These are phyloP conservation scores for Mycocentrospora acerina DNA, from an alignment of 2,329 filamentous ascomycete genomes.

Conservation along the genomic window DNA sequence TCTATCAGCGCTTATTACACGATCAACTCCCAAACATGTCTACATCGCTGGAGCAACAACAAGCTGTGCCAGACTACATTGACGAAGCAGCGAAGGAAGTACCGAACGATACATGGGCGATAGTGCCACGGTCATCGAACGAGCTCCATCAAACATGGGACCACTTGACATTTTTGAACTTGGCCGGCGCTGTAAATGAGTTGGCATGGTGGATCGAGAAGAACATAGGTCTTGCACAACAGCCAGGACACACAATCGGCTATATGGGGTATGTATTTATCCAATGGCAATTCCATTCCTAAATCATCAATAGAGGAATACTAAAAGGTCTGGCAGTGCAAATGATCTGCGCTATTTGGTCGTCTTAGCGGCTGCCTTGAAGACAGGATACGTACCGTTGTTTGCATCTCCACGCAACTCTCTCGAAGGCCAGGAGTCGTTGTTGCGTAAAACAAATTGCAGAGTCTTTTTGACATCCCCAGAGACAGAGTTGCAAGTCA, in stretches of 20 bases:
- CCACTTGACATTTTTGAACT: conserved; percentile 3
- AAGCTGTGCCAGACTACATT: conserved; percentile 5
- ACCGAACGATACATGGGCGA: conserved; percentile 7
- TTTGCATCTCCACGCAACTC: conserved; percentile 8
- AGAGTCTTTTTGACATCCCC: conserved; percentile 3
- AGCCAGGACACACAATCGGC: conserved; percentile 6
- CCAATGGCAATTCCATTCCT: too few relatives aligned
- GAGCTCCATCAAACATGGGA: conserved; percentile 6
- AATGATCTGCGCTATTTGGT: conserved; percentile 8
- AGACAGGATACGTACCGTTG: conserved; percentile 5
- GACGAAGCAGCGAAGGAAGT: conserved; percentile 2
- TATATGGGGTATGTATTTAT: conserved; percentile 8
- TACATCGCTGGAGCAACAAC: neutral
- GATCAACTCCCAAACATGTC: conserved; percentile 1
- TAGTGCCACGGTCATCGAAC: conserved; percentile 4
- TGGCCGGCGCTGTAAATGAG: conserved; percentile 5
- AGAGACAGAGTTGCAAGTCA: conserved; percentile 1
- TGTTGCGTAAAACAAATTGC: conserved; percentile 5
- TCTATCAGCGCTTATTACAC: too few relatives aligned
- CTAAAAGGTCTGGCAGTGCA: too few relatives aligned
- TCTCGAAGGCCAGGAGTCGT: conserved; percentile 3
- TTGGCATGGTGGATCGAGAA: conserved; percentile 9
- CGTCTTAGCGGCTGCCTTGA: conserved; percentile 3
- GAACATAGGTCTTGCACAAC: conserved; percentile 1
- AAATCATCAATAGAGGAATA: too few relatives aligned